Evolutionary conservation across 192 early-diverging fungal species (phyloP).

Genomic region (Hyaloraphidium curvatum): DNA sequence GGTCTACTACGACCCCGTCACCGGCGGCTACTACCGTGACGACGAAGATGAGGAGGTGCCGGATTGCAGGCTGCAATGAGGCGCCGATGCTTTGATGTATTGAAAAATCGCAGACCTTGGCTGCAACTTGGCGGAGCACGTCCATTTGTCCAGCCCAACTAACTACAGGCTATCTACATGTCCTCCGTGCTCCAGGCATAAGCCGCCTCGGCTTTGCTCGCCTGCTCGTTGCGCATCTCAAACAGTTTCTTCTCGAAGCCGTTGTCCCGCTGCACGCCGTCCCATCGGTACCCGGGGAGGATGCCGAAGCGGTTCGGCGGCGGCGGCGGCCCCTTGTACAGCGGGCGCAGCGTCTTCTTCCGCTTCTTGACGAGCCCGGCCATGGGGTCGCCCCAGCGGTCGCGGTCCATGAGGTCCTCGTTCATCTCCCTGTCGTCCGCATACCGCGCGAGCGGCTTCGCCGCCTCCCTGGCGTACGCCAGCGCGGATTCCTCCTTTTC

Average conservation of each 20-base stretch:
- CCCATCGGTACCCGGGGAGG: constrained; percentile 57
- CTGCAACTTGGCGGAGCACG: too few species aligned
- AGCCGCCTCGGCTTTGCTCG: constrained; percentile 19
- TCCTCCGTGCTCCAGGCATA: constrained; percentile 40
- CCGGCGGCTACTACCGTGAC: too few species aligned
- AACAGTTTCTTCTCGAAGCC: constrained; percentile 43
- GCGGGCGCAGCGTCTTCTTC: constrained; percentile 16
- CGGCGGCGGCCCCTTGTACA: constrained; percentile 30
- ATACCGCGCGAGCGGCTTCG: constrained; percentile 20
- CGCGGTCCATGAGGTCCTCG: constrained; percentile 20
- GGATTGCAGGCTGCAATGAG: too few species aligned
- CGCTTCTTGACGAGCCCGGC: constrained; percentile 25
- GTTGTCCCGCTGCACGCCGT: constrained; percentile 60
- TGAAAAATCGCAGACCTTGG: too few species aligned
- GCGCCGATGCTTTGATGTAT: too few species aligned
- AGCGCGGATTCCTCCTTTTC: constrained; percentile 10
- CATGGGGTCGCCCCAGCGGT: constrained; percentile 55
- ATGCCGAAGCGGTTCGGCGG: constrained; percentile 50
- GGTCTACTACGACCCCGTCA: too few species aligned
- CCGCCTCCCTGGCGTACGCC: constrained; percentile 15
- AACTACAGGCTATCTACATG: constrained; percentile 33
- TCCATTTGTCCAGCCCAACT: too few species aligned
- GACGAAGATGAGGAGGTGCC: too few species aligned
- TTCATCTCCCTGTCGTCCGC: constrained; percentile 30
- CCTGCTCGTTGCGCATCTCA: constrained; percentile 12